phyloP scores from a whole-genome alignment of 2,329 filamentous ascomycete genomes.

The Penicillium sp. region DNA sequence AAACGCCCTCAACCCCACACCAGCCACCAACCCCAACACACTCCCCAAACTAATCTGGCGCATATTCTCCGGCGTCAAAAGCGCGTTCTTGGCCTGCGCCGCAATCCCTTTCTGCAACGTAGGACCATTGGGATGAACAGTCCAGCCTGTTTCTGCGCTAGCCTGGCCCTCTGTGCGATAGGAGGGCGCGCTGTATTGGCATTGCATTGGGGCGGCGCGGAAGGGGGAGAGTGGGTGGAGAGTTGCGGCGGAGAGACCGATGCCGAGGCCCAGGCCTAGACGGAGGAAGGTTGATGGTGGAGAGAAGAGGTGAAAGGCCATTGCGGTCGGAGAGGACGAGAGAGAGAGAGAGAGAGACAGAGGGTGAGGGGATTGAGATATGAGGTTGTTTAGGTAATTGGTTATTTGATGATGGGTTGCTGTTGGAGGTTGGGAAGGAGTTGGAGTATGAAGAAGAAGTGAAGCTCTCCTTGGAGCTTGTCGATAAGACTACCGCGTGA shows the following conservation, averaged over 20 bases:
- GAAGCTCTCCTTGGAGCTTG: slow-evolving; percentile 11
- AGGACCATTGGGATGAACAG: slow-evolving; percentile 33
- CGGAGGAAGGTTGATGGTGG: slow-evolving; percentile 39
- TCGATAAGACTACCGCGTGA: slow-evolving; percentile 27
- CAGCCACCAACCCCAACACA: slow-evolving; percentile 51
- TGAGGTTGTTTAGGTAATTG: neutral
- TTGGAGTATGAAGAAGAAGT: slow-evolving; percentile 2
- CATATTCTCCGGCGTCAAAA: slow-evolving; percentile 46
- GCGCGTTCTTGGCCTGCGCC: slow-evolving; percentile 20
- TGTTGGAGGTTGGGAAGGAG: slow-evolving; percentile 6
- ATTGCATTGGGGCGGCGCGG: slow-evolving; percentile 44
- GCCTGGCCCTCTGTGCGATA: slow-evolving; percentile 27
- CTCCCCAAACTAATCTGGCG: slow-evolving; percentile 54
- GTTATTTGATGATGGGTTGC: slow-evolving; percentile 16
- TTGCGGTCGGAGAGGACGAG: slow-evolving; percentile 13
- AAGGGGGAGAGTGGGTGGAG: slow-evolving; percentile 44
- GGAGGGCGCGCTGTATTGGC: slow-evolving; percentile 43
- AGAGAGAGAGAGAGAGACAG: neutral
- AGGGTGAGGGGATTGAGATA: slow-evolving; percentile 18
- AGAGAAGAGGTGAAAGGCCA: slow-evolving; percentile 37
- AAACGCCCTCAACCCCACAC: slow-evolving; percentile 53
- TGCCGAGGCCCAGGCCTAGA: slow-evolving; percentile 43
- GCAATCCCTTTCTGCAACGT: slow-evolving; percentile 29
- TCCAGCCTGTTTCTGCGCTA: slow-evolving; percentile 35
- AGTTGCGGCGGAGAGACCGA: slow-evolving; percentile 38